Evolutionary conservation across 2,329 filamentous ascomycete species (phyloP), one percentile per base, ranked within the genome.

Genomic region (Pseudocercospora pini-densiflorae): DNA sequence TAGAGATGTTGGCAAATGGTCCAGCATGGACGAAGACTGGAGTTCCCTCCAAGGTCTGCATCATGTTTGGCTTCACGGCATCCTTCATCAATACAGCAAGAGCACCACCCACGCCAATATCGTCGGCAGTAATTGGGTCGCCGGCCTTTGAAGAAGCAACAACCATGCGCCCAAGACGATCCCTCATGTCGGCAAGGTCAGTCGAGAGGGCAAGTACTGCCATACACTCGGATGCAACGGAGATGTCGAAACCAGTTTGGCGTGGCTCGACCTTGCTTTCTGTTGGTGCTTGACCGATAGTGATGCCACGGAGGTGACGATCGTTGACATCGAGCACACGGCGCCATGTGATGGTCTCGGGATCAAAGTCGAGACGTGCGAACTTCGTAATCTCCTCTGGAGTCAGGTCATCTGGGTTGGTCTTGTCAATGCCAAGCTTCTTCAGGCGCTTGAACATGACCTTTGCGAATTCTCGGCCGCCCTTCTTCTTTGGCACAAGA

Each of bases 301-400:
- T 97, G 74, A 98, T 89, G 62, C 92, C 91, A 76, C 95, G 90
- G 67, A 99, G 85, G 81, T 97, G 93, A 70, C 95, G 90, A 80
- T 99, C 95, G 78, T 99, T 99, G 72, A 99, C 95, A 80, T 99
- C 95, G 40, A 99, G 84, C 2, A 99, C 95, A 73, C 95, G 91
- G 73, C 92, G 89, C 95, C 95, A 99, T 3, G 95, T 98, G 79
- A 99, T 97, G 43, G 95, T 98, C 60, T 94, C 92, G 0, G 94
- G 94, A 76, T 99, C 94, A 72, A 99, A 97, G 74, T 99, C 95
- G 14, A 99, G 85, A 71, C 95, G 88, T n/a, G 94, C 94, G 75
- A 99, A 98, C 60, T 89, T 89, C 70, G 80, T 83, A 69, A 97
- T 92, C 79, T 99, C 95, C 21, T 98, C 95, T 70, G 91, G 88